Evolutionary conservation across 768 basidiomycete species (phyloP).

Genomic region (Pulveroboletus sp.): DNA sequence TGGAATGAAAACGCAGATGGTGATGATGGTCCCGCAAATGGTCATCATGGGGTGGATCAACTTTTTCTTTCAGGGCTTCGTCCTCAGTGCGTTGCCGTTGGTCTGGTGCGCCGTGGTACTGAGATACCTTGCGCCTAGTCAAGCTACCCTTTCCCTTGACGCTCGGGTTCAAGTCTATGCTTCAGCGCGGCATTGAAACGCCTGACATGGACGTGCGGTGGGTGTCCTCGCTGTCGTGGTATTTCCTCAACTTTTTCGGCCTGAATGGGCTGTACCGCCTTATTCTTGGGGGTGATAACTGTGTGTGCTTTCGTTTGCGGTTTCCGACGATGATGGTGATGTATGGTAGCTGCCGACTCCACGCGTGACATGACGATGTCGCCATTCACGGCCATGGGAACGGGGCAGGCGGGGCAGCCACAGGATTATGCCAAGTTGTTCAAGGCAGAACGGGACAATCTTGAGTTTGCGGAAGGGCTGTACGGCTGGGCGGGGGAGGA

Average conservation of each 20-base stretch:
- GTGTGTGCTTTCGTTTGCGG: conserved; percentile 43
- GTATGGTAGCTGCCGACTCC: conserved; percentile 66
- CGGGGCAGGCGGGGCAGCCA: conserved; percentile 49
- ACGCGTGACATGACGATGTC: conserved; percentile 70
- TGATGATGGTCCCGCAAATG: conserved; percentile 99
- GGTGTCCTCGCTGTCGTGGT: conserved; percentile 99
- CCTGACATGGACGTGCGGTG: conserved; percentile 97
- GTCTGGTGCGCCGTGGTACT: not conserved
- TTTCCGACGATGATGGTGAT: conserved; percentile 14
- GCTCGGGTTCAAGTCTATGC: conserved; percentile 95
- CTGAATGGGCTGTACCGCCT: conserved; percentile 94
- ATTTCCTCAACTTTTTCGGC: conserved; percentile 98
- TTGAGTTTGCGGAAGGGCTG: conserved; percentile 85
- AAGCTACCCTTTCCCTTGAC: conserved; percentile 97
- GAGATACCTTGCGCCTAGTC: conserved; percentile 45
- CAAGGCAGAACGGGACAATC: conserved; percentile 88
- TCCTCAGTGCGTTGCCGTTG: conserved; percentile 72
- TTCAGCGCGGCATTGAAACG: conserved; percentile 93
- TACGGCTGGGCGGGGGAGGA: conserved; percentile 83
- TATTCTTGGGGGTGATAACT: conserved; percentile 85
- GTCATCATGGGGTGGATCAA: conserved; percentile 99
- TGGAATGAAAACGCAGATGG: conserved; percentile 98
- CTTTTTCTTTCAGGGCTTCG: conserved; percentile 98
- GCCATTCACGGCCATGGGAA: conserved; percentile 58
- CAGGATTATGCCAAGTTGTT: conserved; percentile 91